phyloP scores from a whole-genome alignment of 169 alveolate genomes.

The Eimeria tenella region DNA sequence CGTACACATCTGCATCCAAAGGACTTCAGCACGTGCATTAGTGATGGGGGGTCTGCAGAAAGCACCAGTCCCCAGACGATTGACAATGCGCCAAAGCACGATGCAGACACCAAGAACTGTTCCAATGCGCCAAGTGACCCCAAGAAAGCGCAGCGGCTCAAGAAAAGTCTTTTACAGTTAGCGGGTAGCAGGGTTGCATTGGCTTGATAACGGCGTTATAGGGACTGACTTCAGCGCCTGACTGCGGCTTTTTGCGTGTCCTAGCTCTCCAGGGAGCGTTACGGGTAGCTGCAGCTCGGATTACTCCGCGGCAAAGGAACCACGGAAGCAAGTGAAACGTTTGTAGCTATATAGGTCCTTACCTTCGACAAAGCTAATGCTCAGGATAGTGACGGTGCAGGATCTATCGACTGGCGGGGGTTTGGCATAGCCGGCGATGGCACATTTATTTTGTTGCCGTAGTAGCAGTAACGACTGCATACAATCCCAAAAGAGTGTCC shows the following conservation, averaged over 20 bases:
- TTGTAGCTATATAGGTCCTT: neutral
- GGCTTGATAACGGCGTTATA: neutral
- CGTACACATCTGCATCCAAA: neutral
- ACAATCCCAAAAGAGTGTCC: too few relatives aligned
- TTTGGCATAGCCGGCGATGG: too few relatives aligned
- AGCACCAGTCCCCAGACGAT: neutral
- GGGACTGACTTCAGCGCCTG: neutral
- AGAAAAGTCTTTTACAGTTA: neutral
- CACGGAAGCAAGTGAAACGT: neutral
- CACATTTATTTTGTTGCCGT: too few relatives aligned
- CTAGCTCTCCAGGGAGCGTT: neutral
- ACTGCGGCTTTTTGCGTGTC: neutral
- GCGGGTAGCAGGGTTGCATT: constrained; percentile 55
- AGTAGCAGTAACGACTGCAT: too few relatives aligned
- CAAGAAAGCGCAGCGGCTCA: constrained; percentile 2
- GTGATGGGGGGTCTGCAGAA: constrained; percentile 10
- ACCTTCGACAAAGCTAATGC: too few relatives aligned
- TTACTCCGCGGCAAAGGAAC: neutral
- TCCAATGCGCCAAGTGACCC: neutral
- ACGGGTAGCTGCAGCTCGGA: neutral
- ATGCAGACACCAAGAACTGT: neutral
- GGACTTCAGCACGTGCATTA: neutral
- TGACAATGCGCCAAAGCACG: neutral
- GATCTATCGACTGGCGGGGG: too few relatives aligned
- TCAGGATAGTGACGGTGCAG: too few relatives aligned